Evolutionary conservation across 176 grass and related monocot genomes (phyloP).

Genomic region (Aegilops umbellulata): DNA sequence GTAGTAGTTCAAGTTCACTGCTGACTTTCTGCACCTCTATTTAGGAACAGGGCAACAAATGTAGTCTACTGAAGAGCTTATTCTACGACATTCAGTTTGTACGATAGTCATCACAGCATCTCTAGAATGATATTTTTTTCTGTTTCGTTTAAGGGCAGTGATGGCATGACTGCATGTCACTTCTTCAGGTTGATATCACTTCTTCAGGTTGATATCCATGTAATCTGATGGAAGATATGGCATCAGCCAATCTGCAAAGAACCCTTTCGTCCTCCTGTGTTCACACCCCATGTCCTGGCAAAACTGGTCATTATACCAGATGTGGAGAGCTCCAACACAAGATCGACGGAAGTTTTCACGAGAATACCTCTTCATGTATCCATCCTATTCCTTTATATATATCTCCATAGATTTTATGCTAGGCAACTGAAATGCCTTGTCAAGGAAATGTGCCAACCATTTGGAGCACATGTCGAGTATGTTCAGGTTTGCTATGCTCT

Average conservation of each 20-base stretch:
- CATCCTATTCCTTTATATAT: not conserved
- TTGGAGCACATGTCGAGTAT: conserved; percentile 30
- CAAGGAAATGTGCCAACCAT: conserved; percentile 29
- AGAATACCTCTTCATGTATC: conserved; percentile 6
- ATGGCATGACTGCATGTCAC: too few relatives aligned
- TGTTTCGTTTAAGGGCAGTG: too few relatives aligned
- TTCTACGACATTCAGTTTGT: too few relatives aligned
- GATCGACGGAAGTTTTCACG: not conserved
- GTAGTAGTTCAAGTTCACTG: too few relatives aligned
- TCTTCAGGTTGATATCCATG: not conserved
- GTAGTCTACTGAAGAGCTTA: too few relatives aligned
- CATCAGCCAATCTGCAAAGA: not conserved
- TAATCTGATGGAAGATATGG: conserved; percentile 28
- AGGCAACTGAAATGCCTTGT: conserved; percentile 19
- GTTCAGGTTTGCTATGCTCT: conserved; percentile 1
- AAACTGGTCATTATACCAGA: conserved; percentile 25
- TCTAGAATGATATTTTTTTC: too few relatives aligned
- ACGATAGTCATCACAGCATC: too few relatives aligned
- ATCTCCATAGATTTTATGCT: conserved; percentile 30
- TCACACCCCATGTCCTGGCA: conserved; percentile 35
- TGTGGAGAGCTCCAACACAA: not conserved
- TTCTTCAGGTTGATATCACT: not conserved
- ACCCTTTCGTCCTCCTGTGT: conserved; percentile 33
- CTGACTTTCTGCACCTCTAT: too few relatives aligned
- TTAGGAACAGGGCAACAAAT: too few relatives aligned